Conservation (phyloP, 2,329 filamentous ascomycete genomes). For the Sarocladium strictum region DNA sequence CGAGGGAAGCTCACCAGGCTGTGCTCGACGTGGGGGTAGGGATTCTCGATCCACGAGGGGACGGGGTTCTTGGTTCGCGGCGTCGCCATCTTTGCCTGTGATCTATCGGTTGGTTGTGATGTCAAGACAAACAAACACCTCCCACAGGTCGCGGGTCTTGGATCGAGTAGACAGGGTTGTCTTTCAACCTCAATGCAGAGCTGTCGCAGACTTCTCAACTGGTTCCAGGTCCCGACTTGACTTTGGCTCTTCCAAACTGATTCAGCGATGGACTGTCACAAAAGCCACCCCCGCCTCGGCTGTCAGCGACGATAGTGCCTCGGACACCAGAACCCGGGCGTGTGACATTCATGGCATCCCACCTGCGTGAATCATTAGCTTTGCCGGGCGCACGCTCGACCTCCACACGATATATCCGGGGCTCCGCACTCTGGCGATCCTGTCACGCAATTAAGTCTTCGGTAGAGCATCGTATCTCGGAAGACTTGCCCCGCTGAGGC, state of each 20-base stretch:
- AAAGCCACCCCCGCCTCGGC: background rate
- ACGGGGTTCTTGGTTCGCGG: conserved; percentile 21
- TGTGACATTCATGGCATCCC: conserved; percentile 1
- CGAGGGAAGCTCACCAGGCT: conserved; percentile 33
- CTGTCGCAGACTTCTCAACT: background rate
- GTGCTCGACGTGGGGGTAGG: conserved; percentile 25
- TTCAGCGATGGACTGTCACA: background rate
- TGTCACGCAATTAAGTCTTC: background rate
- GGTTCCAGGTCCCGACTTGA: background rate
- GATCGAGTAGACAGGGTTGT: background rate
- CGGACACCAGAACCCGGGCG: background rate
- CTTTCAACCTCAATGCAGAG: background rate
- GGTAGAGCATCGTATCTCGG: too few relatives aligned
- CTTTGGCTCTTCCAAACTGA: background rate
- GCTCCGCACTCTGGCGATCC: background rate
- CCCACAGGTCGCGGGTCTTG: too few relatives aligned
- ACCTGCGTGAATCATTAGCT: conserved; percentile 4
- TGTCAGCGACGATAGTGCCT: background rate
- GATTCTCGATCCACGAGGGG: conserved; percentile 26
- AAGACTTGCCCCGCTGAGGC: too few relatives aligned
- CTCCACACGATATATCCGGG: too few relatives aligned
- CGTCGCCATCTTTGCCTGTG: conserved; percentile 15
- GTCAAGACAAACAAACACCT: too few relatives aligned
- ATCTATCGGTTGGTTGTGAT: too few relatives aligned
- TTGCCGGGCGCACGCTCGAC: background rate